Evolutionary conservation across 108 stramenopile species (phyloP), one percentile per base, ranked within the genome.

Genomic region (Cyclostephanos tholiformis): DNA sequence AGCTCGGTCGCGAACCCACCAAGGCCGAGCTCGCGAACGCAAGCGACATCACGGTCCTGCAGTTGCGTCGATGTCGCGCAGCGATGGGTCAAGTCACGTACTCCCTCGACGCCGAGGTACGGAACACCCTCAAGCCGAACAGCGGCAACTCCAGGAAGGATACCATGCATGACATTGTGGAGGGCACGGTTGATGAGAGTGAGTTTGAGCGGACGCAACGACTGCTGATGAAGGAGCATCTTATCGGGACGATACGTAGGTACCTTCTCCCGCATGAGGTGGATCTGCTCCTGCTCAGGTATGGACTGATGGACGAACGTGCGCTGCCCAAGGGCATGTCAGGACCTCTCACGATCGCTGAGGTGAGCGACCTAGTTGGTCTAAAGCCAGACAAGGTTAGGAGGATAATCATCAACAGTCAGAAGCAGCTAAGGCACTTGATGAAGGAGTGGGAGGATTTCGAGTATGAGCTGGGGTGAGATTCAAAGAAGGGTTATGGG

Each of bases 351-450:
- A 94, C 92, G 22, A 90, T 94, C 25, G 89, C 87, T 26, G 85
- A 94, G 67, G 87, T 94, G 10, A 89, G 90, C 69, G 70, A 80
- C 23, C 69, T 85, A 17, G 86, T 90, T 11, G 88, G 88, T 48
- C 65, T 88, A 36, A 94, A 89, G 49, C 92, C 92, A 19, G 92
- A 91, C 62, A 89, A 91, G 58, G 92, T 94, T 6, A 77, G 92
- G 9, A 73, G 92, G 57, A 85, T 87, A 25, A 89, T 94, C 52
- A 87, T 85, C 23, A 79, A 84, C 44, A 79, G 86, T 69, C 76
- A 91, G 68, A 88, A 80, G 26, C 81, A 93, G 51, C 75, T 93
- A 23, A 62, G 80, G 53, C 69, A 64, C 19, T 65, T 85, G 41
- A 84, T 89, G 66, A 87, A 77, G 22, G 92, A 93, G 55, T 93